phyloP scores from a whole-genome alignment of 192 early-diverging fungal species.

The Entomortierella parvispora region DNA sequence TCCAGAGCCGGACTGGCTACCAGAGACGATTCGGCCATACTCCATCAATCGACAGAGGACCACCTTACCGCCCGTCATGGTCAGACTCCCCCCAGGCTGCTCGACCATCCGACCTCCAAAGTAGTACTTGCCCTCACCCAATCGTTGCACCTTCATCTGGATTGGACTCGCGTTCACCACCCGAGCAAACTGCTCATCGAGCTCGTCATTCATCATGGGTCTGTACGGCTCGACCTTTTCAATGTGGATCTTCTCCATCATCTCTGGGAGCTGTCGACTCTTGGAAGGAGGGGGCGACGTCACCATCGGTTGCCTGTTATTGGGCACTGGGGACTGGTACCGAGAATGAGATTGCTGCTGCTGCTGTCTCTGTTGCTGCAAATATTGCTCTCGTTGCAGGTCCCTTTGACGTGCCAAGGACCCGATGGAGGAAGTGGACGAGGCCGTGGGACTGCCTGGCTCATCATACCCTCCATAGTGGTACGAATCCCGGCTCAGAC shows the following conservation, averaged over 20 bases:
- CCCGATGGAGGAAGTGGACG: constrained; percentile 23
- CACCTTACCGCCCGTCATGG: constrained; percentile 53
- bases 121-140: constrained; percentile 50
- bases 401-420: constrained; percentile 12
- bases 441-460: constrained; percentile 26
- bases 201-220: constrained; percentile 56
- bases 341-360: background rate
- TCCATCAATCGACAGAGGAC: constrained; percentile 61
- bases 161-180: constrained; percentile 60
- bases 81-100: constrained; percentile 18
- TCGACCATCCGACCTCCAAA: constrained; percentile 52
- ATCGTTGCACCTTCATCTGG: constrained; percentile 55
- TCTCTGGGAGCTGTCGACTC: background rate
- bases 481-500: constrained; percentile 9
- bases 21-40: constrained; percentile 20
- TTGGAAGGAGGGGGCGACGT: background rate
- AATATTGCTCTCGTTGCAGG: background rate
- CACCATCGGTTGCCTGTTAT: background rate
- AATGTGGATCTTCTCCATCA: constrained; percentile 1
- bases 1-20: background rate
- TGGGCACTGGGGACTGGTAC: constrained; percentile 8
- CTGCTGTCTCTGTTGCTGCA: background rate
- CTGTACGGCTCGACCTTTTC: constrained; percentile 38
- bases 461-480: constrained; percentile 4
- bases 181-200: constrained; percentile 62